Percentiles rank a stretch among this genome's conserved stretches.
These are phyloP conservation scores for Coprinopsis strossmayeri DNA, from an alignment of 768 basidiomycete species.

Conservation along the genomic window DNA sequence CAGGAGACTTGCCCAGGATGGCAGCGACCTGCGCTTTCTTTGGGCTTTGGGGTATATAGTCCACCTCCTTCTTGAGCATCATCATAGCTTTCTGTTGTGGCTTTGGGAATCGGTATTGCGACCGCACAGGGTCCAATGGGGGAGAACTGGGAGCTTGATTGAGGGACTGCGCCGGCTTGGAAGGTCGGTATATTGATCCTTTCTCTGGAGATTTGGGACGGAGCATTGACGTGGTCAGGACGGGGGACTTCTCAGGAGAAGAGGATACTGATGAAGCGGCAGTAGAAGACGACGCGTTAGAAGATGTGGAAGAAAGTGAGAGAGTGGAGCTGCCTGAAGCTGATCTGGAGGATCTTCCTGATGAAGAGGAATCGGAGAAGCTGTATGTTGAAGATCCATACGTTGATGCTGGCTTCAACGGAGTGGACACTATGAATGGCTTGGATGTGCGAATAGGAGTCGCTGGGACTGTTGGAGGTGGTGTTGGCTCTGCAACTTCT, in stretches of 20 bases:
- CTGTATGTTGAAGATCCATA: constrained; percentile 33
- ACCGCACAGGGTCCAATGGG: constrained; percentile 17
- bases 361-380: constrained; percentile 22
- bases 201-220: not conserved
- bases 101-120: constrained; percentile 7
- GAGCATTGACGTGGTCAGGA: not conserved
- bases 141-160: constrained; percentile 16
- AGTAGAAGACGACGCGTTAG: constrained; percentile 33
- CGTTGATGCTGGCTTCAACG: constrained; percentile 27
- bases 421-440: constrained; percentile 29
- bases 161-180: not conserved
- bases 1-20: constrained; percentile 2
- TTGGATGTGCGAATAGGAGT: constrained; percentile 34
- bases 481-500: not conserved
- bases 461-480: constrained; percentile 16
- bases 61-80: constrained; percentile 66
- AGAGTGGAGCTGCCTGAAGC: constrained; percentile 34
- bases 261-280: constrained; percentile 31
- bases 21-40: constrained; percentile 29
- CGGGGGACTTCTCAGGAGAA: constrained; percentile 35
- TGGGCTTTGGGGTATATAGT: constrained; percentile 69
- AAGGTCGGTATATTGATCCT: not conserved
- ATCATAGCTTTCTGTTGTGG: constrained; percentile 44
- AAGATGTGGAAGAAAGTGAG: constrained; percentile 38
- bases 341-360: constrained; percentile 28